Evolutionary conservation across 768 basidiomycete genomes (phyloP), one percentile per base, ranked within the genome.

Genomic region (Serendipita indica): DNA sequence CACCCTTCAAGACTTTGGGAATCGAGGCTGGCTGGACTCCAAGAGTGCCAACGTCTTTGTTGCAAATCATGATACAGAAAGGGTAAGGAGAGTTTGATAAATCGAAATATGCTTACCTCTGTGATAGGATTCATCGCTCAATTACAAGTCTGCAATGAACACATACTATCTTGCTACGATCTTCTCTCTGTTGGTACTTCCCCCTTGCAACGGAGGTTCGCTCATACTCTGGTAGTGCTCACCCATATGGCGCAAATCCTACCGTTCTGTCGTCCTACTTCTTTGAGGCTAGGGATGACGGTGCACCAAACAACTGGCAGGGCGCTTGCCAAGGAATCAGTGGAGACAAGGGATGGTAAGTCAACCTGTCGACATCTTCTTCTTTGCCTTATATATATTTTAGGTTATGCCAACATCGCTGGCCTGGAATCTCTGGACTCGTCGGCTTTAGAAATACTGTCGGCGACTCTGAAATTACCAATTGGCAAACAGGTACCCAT

Each of bases 401-500:
- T n/a, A n/a, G 68, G 80, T 69, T 79, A 33, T 83, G 82, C 65
- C 82, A 84, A 63, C 82, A 84, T 62, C 78, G 82, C 3, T 81
- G 74, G 71, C 64, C 72, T 2, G 74, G 81, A 3, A 70, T 83
- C 39, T 68, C 72, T 2, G 82, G 82, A 3, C 82, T 83, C 80
- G 58, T 59, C 28, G 61, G 56, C 18, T 62, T 62, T 35, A 57
- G 54, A 32, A 59, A 60, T 32, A 33, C 60, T 22, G 63, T 60
- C 18, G 45, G 30, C 25, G 57, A 54, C n/a, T 4, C 25, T 20
- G 25, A 27, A 1, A 27, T 85, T 3, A 75, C 68, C 1, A 73
- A 81, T 63, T 84, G 82, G 80, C 72, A 78, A 3, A 75, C 81
- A 1, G 78, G 81, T 0, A 73, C 74, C 52, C 69, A 75, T 2